Evolutionary conservation across 2,329 filamentous ascomycete genomes (phyloP), one percentile per base, ranked within the genome.

Genomic region (Aspergillus piperis): DNA sequence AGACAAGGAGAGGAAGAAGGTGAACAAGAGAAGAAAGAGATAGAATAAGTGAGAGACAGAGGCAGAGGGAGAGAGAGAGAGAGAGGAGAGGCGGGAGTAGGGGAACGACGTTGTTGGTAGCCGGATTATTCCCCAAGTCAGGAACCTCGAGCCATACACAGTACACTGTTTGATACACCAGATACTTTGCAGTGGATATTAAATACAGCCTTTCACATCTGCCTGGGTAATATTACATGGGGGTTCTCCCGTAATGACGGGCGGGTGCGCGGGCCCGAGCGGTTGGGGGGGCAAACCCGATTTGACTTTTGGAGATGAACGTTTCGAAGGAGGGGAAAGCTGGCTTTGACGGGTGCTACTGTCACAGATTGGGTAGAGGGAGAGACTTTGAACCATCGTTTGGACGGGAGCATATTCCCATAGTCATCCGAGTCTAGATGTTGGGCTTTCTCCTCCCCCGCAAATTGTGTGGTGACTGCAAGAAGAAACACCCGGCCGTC

Each of bases 1-100:
- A 66, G 57, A 63, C 42, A 47, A 58, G 63, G 53, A 57, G 60
- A 64, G 62, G 59, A 53, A 61, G 44, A 59, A 55, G 67, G 42
- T 42, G 62, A 62, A 47, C 48, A 56, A 52, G 55, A 61, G 65
- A 53, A 59, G 63, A 65, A 54, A 61, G 60, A 61, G 54, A 56
- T 59, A 68, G 48, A 58, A 60, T 61, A 57, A 63, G 50, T 60
- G 41, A 32, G 39, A 59, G 50, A 38, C 27, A 42, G 54, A 49
- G 58, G 8, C 2, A 30, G 27, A 30, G 27, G 27, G 27, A 30
- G 27, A 30, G 8, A 19, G 17, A 19, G 17, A 30, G 44, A 57
- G 44, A 58, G 30, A 54, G 58, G 51, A 54, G 57, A 60, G 39
- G 32, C 32, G 51, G 42, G 41, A 56, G 58, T 58, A 54, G 49